Conservation (phyloP, 2,329 filamentous ascomycete species). For the Colletotrichum salicis region DNA sequence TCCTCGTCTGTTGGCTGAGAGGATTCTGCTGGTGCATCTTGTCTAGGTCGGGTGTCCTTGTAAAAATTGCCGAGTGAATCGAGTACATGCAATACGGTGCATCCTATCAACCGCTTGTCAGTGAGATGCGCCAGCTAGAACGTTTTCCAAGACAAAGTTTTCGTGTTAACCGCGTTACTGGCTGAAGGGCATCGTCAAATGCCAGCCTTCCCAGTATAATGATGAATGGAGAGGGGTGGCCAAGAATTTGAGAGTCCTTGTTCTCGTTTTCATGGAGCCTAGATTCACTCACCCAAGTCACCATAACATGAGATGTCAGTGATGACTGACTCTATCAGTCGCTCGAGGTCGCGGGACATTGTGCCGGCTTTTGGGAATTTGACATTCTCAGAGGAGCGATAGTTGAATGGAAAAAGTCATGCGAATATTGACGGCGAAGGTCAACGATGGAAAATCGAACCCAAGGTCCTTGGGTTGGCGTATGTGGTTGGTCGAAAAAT, state of each 20-base stretch:
- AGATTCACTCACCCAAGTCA: slow-evolving; percentile 32
- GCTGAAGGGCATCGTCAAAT: not conserved
- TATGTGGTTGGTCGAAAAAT: slow-evolving; percentile 8
- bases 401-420: not conserved
- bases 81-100: slow-evolving; percentile 31
- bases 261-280: not conserved
- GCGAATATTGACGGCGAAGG: not conserved
- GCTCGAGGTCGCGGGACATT: slow-evolving; percentile 36
- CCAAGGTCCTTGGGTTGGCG: not conserved
- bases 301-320: slow-evolving; percentile 37
- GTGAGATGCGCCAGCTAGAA: not conserved
- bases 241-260: too few relatives aligned
- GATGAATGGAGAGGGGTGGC: not conserved
- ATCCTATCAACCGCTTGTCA: slow-evolving; percentile 27
- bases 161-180: not conserved
- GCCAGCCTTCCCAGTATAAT: not conserved
- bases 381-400: slow-evolving; percentile 18
- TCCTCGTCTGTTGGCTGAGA: not conserved
- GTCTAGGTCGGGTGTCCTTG: slow-evolving; percentile 1
- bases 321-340: slow-evolving; percentile 35
- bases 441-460: slow-evolving; percentile 32
- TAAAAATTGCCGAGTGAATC: slow-evolving; percentile 29
- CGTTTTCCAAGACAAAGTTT: not conserved
- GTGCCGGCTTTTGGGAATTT: not conserved
- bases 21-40: not conserved